Conservation (phyloP, 768 basidiomycete species). For the Boletus coccyginus region DNA sequence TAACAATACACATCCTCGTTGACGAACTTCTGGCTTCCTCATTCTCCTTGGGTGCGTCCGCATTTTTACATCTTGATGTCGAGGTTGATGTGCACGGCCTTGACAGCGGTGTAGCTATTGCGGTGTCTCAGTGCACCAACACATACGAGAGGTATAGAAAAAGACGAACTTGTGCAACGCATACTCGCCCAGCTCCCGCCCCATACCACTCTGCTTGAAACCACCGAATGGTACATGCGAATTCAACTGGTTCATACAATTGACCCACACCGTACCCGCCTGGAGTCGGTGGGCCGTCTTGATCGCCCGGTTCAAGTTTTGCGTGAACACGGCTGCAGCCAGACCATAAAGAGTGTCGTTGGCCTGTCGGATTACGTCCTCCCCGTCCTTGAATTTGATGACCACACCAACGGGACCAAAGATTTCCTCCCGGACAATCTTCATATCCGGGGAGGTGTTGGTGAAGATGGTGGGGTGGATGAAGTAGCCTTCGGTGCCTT, state of each 20-base stretch:
- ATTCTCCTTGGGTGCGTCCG: neutral
- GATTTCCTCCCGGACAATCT: slow-evolving; percentile 73
- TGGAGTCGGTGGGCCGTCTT: slow-evolving; percentile 69
- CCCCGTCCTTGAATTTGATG: slow-evolving; percentile 69
- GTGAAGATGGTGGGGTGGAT: slow-evolving; percentile 76
- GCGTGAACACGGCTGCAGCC: slow-evolving; percentile 83
- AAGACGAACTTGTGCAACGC: slow-evolving; percentile 51
- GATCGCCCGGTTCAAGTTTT: slow-evolving; percentile 73
- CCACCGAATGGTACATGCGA: slow-evolving; percentile 74
- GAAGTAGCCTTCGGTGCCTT: slow-evolving; percentile 64
- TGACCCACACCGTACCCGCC: slow-evolving; percentile 79
- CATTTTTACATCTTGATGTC: slow-evolving; percentile 15
- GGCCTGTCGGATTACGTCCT: slow-evolving; percentile 66
- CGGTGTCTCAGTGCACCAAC: neutral
- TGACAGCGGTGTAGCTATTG: slow-evolving; percentile 22
- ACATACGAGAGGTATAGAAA: neutral
- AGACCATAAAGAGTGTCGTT: slow-evolving; percentile 90
- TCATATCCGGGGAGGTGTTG: slow-evolving; percentile 64
- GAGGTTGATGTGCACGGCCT: slow-evolving; percentile 48
- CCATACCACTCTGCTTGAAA: slow-evolving; percentile 81
- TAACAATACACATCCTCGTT: neutral
- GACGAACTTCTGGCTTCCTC: neutral
- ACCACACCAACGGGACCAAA: slow-evolving; percentile 80
- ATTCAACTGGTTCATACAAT: slow-evolving; percentile 30
- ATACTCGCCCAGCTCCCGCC: slow-evolving; percentile 78